phyloP scores from a whole-genome alignment of 2,329 filamentous ascomycete genomes.

The Calonectria crousiana region DNA sequence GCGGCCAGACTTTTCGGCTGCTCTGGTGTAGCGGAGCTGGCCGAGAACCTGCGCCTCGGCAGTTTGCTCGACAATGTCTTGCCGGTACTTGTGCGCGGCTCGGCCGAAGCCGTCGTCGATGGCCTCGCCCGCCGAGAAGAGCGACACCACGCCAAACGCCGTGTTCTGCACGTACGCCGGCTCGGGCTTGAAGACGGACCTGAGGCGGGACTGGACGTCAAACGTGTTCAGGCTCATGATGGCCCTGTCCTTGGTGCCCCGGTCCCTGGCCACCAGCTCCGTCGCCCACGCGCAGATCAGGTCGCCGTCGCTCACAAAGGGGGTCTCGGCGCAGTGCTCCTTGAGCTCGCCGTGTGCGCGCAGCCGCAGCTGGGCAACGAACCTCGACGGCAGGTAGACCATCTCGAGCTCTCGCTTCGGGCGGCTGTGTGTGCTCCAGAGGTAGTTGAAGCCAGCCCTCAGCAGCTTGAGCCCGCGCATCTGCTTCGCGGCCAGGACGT shows the following conservation, averaged over 20 bases:
- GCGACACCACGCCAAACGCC: neutral
- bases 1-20: neutral
- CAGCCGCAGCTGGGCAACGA: neutral
- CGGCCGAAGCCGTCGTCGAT: neutral
- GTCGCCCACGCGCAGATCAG: constrained; percentile 7
- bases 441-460: neutral
- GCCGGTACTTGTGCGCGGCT: neutral
- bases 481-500: neutral
- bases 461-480: neutral
- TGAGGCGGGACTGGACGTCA: neutral
- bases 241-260: neutral
- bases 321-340: neutral
- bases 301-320: constrained; percentile 13
- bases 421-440: neutral
- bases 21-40: neutral
- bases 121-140: neutral
- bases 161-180: constrained; percentile 8
- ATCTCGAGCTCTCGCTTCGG: neutral
- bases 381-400: neutral
- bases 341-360: neutral
- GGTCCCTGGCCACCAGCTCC: neutral
- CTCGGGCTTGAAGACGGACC: neutral
- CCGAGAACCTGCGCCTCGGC: neutral
- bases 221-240: neutral
- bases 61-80: neutral